Conservation (phyloP, 805 yeast genomes). For the Schwanniomyces occidentalis region DNA sequence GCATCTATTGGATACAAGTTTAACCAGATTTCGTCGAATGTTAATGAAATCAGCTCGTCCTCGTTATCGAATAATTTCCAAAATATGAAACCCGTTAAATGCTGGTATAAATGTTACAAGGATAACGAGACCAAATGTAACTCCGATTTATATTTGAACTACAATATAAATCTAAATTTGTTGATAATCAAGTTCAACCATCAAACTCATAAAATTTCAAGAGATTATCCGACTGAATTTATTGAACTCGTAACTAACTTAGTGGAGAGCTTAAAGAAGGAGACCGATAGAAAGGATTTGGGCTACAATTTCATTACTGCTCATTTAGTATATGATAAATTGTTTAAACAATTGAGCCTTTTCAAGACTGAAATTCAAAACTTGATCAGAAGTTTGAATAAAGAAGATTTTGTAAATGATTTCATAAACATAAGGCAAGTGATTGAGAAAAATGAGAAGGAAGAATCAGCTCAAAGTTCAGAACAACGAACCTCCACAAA, state of each 20-base stretch:
- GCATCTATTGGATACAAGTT: constrained; percentile 33
- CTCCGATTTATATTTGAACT: constrained; percentile 21
- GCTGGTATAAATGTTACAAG: constrained; percentile 19
- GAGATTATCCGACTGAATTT: constrained; percentile 12
- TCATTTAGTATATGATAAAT: constrained; percentile 23
- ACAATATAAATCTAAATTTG: constrained; percentile 19
- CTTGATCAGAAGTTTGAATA: constrained; percentile 17
- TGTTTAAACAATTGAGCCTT: constrained; percentile 14
- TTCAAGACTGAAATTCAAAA: constrained; percentile 19
- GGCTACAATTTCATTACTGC: constrained; percentile 22
- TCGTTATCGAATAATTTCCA: constrained; percentile 4
- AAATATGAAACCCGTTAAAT: constrained; percentile 18
- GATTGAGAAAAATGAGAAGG: no score
- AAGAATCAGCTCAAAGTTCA: no score
- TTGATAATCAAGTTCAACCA: constrained; percentile 26
- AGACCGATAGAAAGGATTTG: constrained; percentile 4
- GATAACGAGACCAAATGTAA: constrained; percentile 14
- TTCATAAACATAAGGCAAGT: constrained; percentile 25
- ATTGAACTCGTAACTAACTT: constrained; percentile 5
- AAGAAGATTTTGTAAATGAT: constrained; percentile 29
- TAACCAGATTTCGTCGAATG: constrained; percentile 31
- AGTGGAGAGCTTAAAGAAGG: constrained; percentile 6
- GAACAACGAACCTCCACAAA: no score
- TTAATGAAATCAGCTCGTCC: constrained; percentile 21
- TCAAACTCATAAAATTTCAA: constrained; percentile 10